Conservation (phyloP, 495 filamentous ascomycete genomes). For the Aspergillus asperescens region DNA sequence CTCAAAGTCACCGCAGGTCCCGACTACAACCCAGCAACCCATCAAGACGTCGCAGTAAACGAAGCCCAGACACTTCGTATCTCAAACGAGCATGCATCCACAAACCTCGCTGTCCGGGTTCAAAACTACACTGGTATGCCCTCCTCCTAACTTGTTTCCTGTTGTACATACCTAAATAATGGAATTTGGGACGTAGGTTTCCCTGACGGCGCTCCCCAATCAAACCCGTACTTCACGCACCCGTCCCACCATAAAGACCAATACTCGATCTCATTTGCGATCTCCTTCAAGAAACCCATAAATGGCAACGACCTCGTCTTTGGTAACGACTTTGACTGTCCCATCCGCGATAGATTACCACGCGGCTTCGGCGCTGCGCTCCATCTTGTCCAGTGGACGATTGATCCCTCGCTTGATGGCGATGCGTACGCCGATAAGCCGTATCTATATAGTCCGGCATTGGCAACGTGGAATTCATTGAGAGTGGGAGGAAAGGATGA, state of each 20-base stretch:
- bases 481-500: slow-evolving; percentile 51
- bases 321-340: slow-evolving; percentile 88
- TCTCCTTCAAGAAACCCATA: slow-evolving; percentile 63
- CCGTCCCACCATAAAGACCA: slow-evolving; percentile 65
- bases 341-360: slow-evolving; percentile 79
- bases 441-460: slow-evolving; percentile 71
- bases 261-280: slow-evolving; percentile 74
- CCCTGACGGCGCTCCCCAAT: slow-evolving; percentile 51
- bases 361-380: slow-evolving; percentile 78
- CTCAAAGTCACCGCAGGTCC: slow-evolving; percentile 57
- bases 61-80: slow-evolving; percentile 50
- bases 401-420: slow-evolving; percentile 83
- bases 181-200: slow-evolving; percentile 41
- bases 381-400: slow-evolving; percentile 73
- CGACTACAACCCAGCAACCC: slow-evolving; percentile 59
- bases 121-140: slow-evolving; percentile 51
- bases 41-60: slow-evolving; percentile 71
- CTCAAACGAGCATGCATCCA: slow-evolving; percentile 51
- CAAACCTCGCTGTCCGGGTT: slow-evolving; percentile 65
- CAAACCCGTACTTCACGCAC: slow-evolving; percentile 68
- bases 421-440: slow-evolving; percentile 84
- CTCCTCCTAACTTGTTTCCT: background rate
- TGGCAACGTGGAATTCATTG: slow-evolving; percentile 70
- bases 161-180: background rate
- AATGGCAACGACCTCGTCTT: slow-evolving; percentile 72